Base-by-base conservation (phyloP, 371 early-diverging fungal species). In the Haplosporangium sp. region DNA sequence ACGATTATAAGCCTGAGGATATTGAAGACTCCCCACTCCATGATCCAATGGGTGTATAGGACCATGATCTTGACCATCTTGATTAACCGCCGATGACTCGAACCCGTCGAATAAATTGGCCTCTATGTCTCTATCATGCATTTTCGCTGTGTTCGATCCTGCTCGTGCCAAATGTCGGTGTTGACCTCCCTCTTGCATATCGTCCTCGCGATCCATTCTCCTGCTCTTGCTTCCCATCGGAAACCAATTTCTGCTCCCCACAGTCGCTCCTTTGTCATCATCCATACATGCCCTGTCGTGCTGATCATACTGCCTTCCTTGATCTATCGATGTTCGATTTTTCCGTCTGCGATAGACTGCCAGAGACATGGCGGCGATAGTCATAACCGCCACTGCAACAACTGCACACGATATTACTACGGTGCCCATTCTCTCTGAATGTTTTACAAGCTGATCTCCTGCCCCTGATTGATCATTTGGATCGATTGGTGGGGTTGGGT, bases 61-160 rank as follows among this genome's bases (percentile, higher is more conserved):
- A 10, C 14, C 66, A 45, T 55, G 29, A 7, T 51, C 53, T 2
- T 64, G 57, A 2, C 45, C 46, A 2, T 70, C 66, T 13, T 75
- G 70, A 29, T 23, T 14, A 14, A 66, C 38, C 6, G 54, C 76
- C 9, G 70, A 70, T 0, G 76, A 76, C 50, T 76, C 76, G 43
- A 76, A 76, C 8, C 76, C 76, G 20, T 47, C 67, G 55, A 76
- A 76, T 14, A 76, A 43, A 16, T 70, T 62, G 5, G 40, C 38
- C 43, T 76, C 76, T 18, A 67, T 59, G 18, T 59, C 64, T 20
- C 52, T 21, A 21, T 46, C 10, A 11, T 38, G 21, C 13, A 59
- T 36, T 12, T 6, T 46, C n/a, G n/a, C n/a, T n/a, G n/a, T n/a
- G n/a, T n/a, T n/a, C 42, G 53, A 40, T 10, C 6, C 29, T 46